Evolutionary conservation across 441 rosid genomes (phyloP).

Genomic region (Corymbia calophylla): DNA sequence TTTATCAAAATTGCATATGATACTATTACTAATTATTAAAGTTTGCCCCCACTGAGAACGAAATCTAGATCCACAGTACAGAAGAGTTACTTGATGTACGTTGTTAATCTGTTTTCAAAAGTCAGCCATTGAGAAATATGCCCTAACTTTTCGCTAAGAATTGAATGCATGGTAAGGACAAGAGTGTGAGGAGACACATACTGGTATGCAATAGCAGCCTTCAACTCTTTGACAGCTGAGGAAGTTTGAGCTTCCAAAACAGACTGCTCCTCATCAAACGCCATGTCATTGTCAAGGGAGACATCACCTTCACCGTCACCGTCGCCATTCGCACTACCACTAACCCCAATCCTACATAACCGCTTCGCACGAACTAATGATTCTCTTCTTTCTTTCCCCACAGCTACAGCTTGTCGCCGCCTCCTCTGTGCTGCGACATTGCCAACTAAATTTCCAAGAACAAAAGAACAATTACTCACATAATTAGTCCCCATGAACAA

Average conservation of each 20-base stretch:
- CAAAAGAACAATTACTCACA: not conserved
- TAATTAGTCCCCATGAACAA: not conserved
- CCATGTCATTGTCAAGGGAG: constrained; percentile 48
- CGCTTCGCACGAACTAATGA: constrained; percentile 78
- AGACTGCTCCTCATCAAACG: constrained; percentile 68
- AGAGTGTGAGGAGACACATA: constrained; percentile 20
- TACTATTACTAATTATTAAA: not conserved
- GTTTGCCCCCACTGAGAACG: not conserved
- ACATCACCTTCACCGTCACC: constrained; percentile 23
- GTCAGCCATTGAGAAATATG: not conserved
- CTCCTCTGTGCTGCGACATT: constrained; percentile 70
- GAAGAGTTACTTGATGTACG: not conserved
- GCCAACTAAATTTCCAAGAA: constrained; percentile 38
- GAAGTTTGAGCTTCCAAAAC: constrained; percentile 54
- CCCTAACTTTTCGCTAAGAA: not conserved
- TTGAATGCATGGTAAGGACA: not conserved
- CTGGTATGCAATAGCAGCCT: constrained; percentile 62
- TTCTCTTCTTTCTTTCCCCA: constrained; percentile 92
- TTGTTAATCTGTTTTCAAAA: not conserved
- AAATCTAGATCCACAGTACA: not conserved
- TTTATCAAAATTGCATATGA: not conserved
- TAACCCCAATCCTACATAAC: constrained; percentile 67
- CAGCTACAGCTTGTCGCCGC: constrained; percentile 75
- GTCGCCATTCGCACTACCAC: constrained; percentile 5
- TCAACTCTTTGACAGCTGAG: constrained; percentile 65